Base-by-base conservation (phyloP, 2,329 filamentous ascomycete species). In the Calonectria montana region DNA sequence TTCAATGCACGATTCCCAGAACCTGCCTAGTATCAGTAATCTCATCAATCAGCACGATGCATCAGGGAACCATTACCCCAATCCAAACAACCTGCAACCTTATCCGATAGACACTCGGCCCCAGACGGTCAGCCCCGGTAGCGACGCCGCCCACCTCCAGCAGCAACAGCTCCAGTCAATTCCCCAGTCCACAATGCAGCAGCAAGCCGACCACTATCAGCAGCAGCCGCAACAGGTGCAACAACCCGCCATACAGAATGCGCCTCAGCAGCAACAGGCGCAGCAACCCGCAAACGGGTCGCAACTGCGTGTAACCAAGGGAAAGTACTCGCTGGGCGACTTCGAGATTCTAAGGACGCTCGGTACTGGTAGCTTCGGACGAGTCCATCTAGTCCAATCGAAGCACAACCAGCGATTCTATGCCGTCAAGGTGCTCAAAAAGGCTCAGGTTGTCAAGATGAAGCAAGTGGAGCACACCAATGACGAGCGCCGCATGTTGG, bases 391-490 rank as follows among this genome's bases (percentile, higher is more conserved):
- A 72, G 97, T 98, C 65, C 97, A 98, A 86, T 98, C 96, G 76
- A 97, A 96, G 85, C 97, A 99, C 86, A 99, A 99, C 84, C 94
- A 97, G 85, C 93, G 97, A 73, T 99, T 96, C 88, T 99, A 99
- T 86, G 97, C 97, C 55, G 93, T 99, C 85, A 99, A 99, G 87
- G 97, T 99, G 76, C 87, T 99, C 85, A 99, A 99, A 85, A 99
- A 99, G 89, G 93, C 93, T 61, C 97, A 99, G 86, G 96, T 99
- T 67, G 95, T 99, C 84, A 98, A 98, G 88, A 98, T 99, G 97
- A 99, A 99, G 90, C 97, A 99, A 85, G 95, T 99, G 72, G 97
- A 99, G 85, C 97, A 99, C 86, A 99, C 97, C 77, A 99, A 99
- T 81, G 97, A 99, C 84, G 97, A 99, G 87, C 91, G 97, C 77